Percentiles rank a stretch among this genome's conserved stretches.
Evolutionary conservation across 2,329 filamentous ascomycete genomes (phyloP).

Genomic region (Diaporthe caulivora): DNA sequence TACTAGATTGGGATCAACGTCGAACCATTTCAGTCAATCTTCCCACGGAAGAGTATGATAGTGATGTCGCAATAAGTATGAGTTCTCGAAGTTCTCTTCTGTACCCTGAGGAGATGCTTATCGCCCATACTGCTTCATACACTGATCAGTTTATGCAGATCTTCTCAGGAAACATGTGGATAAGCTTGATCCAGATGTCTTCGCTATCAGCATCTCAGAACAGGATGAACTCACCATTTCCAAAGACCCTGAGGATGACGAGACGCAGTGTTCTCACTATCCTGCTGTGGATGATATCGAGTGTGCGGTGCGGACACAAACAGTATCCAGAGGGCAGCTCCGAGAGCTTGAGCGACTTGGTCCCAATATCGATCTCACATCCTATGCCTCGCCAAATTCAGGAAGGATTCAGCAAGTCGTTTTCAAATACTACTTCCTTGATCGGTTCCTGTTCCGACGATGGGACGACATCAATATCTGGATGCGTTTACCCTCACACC

Average conservation of each 20-base stretch:
- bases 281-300: neutral
- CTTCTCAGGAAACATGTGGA: neutral
- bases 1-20: neutral
- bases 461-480: constrained; percentile 53
- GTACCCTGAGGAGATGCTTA: too few species aligned
- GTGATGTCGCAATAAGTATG: neutral
- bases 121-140: neutral
- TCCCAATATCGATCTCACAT: constrained; percentile 37
- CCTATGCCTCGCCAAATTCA: neutral
- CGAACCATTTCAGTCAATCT: constrained; percentile 8
- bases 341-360: constrained; percentile 39
- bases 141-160: neutral
- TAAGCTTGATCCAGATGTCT: constrained; percentile 3
- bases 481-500: constrained; percentile 50
- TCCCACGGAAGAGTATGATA: neutral
- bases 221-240: neutral
- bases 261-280: neutral
- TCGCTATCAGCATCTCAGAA: neutral
- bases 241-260: neutral
- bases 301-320: neutral
- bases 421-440: constrained; percentile 49
- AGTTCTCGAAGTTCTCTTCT: neutral
- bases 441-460: constrained; percentile 34
- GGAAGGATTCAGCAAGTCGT: constrained; percentile 38
- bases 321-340: constrained; percentile 30